These are phyloP conservation scores for Bipolaris oryzae DNA, from an alignment of 2,329 filamentous ascomycete genomes.

Conservation along the genomic window DNA sequence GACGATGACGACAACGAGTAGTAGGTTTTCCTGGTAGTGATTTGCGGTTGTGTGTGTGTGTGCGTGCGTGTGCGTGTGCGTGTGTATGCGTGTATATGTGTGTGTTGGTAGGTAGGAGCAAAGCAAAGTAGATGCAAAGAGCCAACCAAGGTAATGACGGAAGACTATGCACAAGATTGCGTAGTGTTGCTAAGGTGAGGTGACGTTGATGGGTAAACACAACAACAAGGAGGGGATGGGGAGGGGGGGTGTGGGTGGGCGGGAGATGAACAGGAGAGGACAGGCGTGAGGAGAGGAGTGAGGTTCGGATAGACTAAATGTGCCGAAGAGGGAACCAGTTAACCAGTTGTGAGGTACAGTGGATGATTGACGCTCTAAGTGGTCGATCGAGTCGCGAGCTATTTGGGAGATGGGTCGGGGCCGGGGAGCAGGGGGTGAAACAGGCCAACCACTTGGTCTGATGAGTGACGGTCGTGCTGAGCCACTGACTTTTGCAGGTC, in stretches of 20 bases:
- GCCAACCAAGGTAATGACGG: slow-evolving; percentile 26
- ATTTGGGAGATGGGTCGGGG: slow-evolving; percentile 45
- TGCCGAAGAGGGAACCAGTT: slow-evolving; percentile 40
- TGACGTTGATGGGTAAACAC: slow-evolving; percentile 34
- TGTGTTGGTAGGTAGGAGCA: not conserved
- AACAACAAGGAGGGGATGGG: slow-evolving; percentile 24
- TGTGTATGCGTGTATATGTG: no score
- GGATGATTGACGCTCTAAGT: slow-evolving; percentile 42
- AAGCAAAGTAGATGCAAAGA: slow-evolving; percentile 8
- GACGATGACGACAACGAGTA: slow-evolving; percentile 1
- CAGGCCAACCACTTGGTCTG: slow-evolving; percentile 46
- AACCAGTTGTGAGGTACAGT: slow-evolving; percentile 45
- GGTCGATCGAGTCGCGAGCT: slow-evolving; percentile 46
- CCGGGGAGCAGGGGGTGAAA: slow-evolving; percentile 43
- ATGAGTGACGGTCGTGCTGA: slow-evolving; percentile 41
- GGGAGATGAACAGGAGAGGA: slow-evolving; percentile 33
- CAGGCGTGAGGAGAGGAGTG: slow-evolving; percentile 35
- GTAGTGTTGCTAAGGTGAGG: slow-evolving; percentile 5
- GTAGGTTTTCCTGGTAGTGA: slow-evolving; percentile 7
- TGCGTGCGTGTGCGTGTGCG: not conserved
- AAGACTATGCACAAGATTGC: no score
- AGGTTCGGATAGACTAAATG: slow-evolving; percentile 41
- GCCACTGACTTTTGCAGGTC: slow-evolving; percentile 42
- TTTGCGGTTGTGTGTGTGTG: not conserved
- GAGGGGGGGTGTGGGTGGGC: slow-evolving; percentile 16